A percentile compares a stretch with the other conserved stretches of the same genome.
Conservation (phyloP, 306 rosid genomes). For the Castanopsis chinensis region DNA sequence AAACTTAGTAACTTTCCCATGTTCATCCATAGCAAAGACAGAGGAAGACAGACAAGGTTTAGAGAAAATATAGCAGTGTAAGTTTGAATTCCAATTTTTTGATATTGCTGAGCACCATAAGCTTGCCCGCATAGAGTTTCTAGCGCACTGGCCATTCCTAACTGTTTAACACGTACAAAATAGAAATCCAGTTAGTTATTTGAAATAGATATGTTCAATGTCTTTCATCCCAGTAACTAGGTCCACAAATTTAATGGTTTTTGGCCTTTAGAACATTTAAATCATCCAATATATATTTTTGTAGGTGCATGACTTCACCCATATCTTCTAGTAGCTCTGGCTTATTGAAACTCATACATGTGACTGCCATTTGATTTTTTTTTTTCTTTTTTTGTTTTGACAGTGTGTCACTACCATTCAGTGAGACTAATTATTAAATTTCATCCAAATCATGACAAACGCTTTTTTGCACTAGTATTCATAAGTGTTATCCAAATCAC, state of each 20-base stretch:
- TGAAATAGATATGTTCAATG: neutral
- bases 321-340: neutral
- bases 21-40: constrained; percentile 55
- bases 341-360: too few relatives aligned
- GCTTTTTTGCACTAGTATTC: too few relatives aligned
- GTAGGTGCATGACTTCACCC: neutral
- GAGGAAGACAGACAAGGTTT: constrained; percentile 49
- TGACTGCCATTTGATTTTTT: neutral
- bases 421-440: neutral
- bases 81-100: constrained; percentile 46
- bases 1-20: constrained; percentile 54
- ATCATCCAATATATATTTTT: neutral
- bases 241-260: too few relatives aligned
- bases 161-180: constrained; percentile 21
- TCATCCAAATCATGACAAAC: neutral
- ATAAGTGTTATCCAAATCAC: neutral
- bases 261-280: neutral
- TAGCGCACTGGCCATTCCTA: constrained; percentile 57
- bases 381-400: too few relatives aligned
- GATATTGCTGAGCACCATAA: constrained; percentile 55
- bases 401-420: neutral
- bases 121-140: constrained; percentile 65
- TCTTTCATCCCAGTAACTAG: too few relatives aligned
- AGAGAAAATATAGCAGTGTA: constrained; percentile 62
- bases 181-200: neutral